These are phyloP conservation scores for Gossypium schwendimanii DNA, from an alignment of 441 rosid species.

Conservation along the genomic window DNA sequence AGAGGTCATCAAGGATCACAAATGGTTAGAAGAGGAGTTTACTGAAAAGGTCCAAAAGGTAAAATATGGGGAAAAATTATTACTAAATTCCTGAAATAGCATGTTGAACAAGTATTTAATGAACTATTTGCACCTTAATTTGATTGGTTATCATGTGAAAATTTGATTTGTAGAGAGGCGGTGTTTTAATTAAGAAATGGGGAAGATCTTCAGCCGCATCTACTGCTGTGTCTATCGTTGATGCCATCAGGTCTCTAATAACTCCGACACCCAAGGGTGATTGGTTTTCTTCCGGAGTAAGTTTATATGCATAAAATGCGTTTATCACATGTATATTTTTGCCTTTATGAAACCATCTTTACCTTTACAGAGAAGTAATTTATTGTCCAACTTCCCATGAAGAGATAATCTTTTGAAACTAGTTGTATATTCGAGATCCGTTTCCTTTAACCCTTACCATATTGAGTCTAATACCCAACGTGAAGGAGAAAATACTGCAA, in stretches of 20 bases:
- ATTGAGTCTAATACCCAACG: background rate
- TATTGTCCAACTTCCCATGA: background rate
- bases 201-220: slow-evolving; percentile 98
- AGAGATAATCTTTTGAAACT: too few species aligned
- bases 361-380: background rate
- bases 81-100: background rate
- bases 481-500: background rate
- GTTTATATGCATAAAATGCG: slow-evolving; percentile 18
- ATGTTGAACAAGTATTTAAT: background rate
- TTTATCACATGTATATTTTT: background rate
- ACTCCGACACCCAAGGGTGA: slow-evolving; percentile 93
- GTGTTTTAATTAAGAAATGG: slow-evolving; percentile 82
- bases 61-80: slow-evolving; percentile 9
- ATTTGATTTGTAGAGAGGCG: slow-evolving; percentile 68
- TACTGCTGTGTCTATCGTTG: slow-evolving; percentile 79
- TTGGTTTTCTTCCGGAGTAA: slow-evolving; percentile 90
- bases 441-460: background rate
- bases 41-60: slow-evolving; percentile 89
- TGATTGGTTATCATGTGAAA: background rate
- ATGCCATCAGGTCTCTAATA: slow-evolving; percentile 77
- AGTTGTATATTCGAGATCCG: background rate
- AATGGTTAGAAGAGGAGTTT: slow-evolving; percentile 91
- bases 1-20: slow-evolving; percentile 76
- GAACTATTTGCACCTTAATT: background rate
- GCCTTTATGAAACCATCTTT: background rate